A percentile compares a stretch with the other conserved stretches of the same genome.
Conservation (phyloP, 1,284 basidiomycete genomes). For the Puccinia novopanici region DNA sequence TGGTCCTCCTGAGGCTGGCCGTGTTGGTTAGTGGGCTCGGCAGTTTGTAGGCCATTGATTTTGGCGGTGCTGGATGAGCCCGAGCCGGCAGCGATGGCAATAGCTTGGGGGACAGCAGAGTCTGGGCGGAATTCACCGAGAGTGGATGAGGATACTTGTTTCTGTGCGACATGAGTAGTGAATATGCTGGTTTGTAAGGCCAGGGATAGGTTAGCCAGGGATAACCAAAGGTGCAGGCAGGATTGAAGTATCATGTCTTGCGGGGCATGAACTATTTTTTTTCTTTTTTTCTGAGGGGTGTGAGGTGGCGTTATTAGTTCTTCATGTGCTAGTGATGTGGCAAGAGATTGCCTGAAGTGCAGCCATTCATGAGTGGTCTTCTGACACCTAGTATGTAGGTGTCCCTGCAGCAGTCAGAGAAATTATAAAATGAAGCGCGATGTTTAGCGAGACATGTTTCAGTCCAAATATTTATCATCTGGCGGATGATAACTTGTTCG, state of each 20-base stretch:
- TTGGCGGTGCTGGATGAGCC: not conserved
- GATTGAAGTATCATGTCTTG: too few relatives aligned
- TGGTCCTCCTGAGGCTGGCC: not conserved
- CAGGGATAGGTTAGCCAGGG: not conserved
- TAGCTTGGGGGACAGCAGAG: not conserved
- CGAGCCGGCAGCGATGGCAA: not conserved
- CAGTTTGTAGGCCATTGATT: not conserved
- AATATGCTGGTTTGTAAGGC: not conserved
- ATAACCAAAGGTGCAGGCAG: not conserved
- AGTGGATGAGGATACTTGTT: not conserved
- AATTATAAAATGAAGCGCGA: too few relatives aligned
- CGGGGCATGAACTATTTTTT: too few relatives aligned
- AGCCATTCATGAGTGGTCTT: too few relatives aligned
- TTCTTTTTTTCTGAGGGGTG: too few relatives aligned
- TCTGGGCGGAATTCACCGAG: not conserved
- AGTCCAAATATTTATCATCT: not conserved
- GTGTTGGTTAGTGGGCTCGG: not conserved
- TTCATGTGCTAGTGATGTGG: too few relatives aligned
- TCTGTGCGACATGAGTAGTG: not conserved
- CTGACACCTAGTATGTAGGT: too few relatives aligned
- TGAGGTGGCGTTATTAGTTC: too few relatives aligned
- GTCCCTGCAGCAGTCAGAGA: too few relatives aligned
- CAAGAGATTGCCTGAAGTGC: too few relatives aligned
- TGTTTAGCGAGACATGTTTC: constrained; percentile 9
- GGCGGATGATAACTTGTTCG: not conserved